Evolutionary conservation across 805 yeast genomes (phyloP), one percentile per base, ranked within the genome.

Genomic region (Kodamaea kaohsiungensis): DNA sequence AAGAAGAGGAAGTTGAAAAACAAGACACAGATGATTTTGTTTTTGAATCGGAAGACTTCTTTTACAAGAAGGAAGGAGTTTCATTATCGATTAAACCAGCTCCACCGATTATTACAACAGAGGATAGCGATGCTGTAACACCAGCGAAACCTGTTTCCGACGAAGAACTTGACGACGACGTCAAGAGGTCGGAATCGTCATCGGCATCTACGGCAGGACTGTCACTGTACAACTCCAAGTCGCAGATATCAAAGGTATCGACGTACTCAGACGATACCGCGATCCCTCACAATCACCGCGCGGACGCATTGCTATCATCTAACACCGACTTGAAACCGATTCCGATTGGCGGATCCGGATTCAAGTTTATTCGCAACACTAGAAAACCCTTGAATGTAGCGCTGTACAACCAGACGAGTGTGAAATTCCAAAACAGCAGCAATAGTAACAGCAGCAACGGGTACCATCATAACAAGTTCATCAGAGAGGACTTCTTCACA

Each of bases 401-500:
- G 33, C 83, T 87, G 9, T 86, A 81, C 61, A 78, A 61, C 56
- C 72, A 66, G 49, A 57, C 66, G 19, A 56, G 65, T 15, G 50
- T 30, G 22, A 51, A 46, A 17, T 18, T 39, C 48, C 18, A 40
- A 16, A 30, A 30, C 38, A 58, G 47, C 10, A 56, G 22, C 35
- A 54, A 22, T 22, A 53, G 54, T 56, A 56, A 54, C 43, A 52
- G 43, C 19, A 51, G 50, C 39, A 60, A 57, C 48, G 35, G 35
- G 35, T 30, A 30, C 42, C 42, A 38, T 22, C 45, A 40, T 22
- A 10, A 13, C 45, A 70, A 66, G 49, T 86, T 81, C 61, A 83
- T 83, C 59, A 77, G 93, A 50, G 87, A 85, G 61, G 93, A 88
- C 64, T 86, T 80, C 60, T 88, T 87, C 65, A 88, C 95, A 2